These are phyloP conservation scores for Amanita fuliginea DNA, from an alignment of 768 basidiomycete species.

Conservation along the genomic window DNA sequence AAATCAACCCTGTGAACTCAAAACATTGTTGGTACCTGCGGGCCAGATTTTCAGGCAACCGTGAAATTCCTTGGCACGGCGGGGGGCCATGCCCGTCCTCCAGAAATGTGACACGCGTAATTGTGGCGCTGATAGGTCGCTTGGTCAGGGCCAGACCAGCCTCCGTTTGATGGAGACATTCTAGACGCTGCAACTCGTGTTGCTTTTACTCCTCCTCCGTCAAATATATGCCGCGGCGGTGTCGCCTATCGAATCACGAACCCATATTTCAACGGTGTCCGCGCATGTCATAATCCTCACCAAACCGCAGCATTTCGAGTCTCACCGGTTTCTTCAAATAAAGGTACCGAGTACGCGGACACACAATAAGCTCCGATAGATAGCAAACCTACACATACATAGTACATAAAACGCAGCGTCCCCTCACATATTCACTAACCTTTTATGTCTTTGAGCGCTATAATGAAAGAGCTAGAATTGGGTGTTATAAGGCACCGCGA, in stretches of 20 bases:
- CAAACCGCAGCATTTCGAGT: background rate
- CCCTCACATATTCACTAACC: background rate
- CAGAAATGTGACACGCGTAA: background rate
- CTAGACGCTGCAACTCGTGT: no score
- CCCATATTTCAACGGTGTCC: no score
- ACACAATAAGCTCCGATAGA: background rate
- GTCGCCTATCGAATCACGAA: background rate
- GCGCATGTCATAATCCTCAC: background rate
- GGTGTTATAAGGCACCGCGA: background rate
- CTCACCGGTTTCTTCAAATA: no score
- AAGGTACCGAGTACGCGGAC: background rate
- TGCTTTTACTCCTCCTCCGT: background rate
- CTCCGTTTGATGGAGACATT: background rate
- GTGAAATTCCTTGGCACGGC: background rate
- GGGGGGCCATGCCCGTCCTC: background rate
- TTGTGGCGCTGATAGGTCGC: slow-evolving; percentile 1
- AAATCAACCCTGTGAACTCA: background rate
- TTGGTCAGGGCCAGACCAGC: background rate
- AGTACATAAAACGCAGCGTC: background rate
- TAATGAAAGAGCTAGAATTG: background rate
- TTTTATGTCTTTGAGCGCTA: background rate
- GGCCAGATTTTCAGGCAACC: background rate
- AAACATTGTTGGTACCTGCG: slow-evolving; percentile 3
- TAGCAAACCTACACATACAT: background rate
- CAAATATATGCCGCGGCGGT: background rate